phyloP scores from a whole-genome alignment of 2,329 filamentous ascomycete species.

The Plectosphaerella plurivora region DNA sequence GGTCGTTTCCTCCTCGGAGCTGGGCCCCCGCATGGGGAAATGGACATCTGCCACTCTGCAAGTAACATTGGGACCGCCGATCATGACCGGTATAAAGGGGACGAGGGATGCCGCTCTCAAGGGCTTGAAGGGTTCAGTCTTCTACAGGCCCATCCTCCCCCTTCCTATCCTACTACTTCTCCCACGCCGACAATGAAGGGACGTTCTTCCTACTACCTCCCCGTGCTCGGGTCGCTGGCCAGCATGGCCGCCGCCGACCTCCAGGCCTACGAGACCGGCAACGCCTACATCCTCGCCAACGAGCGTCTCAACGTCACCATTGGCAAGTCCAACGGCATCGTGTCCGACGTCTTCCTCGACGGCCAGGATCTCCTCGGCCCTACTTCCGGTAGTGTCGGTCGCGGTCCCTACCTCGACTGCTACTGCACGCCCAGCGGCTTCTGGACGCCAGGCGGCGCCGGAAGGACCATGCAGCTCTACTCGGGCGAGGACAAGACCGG shows the following conservation, averaged over 20 bases:
- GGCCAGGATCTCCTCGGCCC: slow-evolving; percentile 42
- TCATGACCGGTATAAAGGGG: too few species aligned
- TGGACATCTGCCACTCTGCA: too few species aligned
- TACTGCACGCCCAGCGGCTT: slow-evolving; percentile 53
- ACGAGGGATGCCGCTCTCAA: too few species aligned
- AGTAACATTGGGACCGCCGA: too few species aligned
- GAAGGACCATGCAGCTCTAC: slow-evolving; percentile 44
- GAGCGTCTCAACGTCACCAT: slow-evolving; percentile 31
- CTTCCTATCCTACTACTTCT: too few species aligned
- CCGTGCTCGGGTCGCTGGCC: not conserved
- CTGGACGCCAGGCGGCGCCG: slow-evolving; percentile 48
- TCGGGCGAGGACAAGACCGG: slow-evolving; percentile 43
- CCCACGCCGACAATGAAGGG: too few species aligned
- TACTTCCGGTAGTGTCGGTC: slow-evolving; percentile 35
- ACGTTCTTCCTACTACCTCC: not conserved
- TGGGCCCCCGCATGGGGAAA: too few species aligned
- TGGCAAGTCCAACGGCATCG: slow-evolving; percentile 28
- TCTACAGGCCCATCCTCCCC: too few species aligned
- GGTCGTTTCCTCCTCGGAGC: too few species aligned
- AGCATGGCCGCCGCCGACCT: slow-evolving; percentile 16
- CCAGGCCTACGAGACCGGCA: slow-evolving; percentile 27
- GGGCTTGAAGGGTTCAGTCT: too few species aligned
- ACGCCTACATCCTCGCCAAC: slow-evolving; percentile 29
- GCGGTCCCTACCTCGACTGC: slow-evolving; percentile 54
- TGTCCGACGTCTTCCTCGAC: slow-evolving; percentile 28